These are phyloP conservation scores for Pelagomonas calceolata DNA, from an alignment of 108 stramenopile genomes.

Conservation along the genomic window DNA sequence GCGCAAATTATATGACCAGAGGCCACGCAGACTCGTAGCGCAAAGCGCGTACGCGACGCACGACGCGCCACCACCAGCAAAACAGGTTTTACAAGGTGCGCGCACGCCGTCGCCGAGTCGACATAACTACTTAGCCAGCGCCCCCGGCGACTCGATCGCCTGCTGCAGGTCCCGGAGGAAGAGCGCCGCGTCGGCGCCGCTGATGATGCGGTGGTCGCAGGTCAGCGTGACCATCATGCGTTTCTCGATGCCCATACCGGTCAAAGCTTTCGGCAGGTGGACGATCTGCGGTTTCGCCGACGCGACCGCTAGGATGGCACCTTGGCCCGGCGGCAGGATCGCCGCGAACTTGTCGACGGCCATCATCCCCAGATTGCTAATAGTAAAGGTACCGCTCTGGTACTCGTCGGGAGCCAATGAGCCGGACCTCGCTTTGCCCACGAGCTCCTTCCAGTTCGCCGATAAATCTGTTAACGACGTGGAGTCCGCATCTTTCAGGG, in stretches of 20 bases:
- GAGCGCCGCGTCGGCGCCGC: slow-evolving; percentile 86
- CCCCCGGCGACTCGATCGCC: slow-evolving; percentile 67
- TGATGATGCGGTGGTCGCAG: slow-evolving; percentile 93
- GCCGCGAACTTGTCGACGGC: slow-evolving; percentile 87
- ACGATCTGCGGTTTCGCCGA: slow-evolving; percentile 71
- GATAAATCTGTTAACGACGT: slow-evolving; percentile 74
- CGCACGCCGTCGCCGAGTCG: too few species aligned
- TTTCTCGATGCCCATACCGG: slow-evolving; percentile 80
- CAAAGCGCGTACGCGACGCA: too few species aligned
- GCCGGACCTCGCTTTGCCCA: slow-evolving; percentile 31
- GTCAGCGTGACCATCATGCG: slow-evolving; percentile 94
- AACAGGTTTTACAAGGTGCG: too few species aligned
- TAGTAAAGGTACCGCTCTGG: slow-evolving; percentile 86
- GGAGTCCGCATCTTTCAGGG: slow-evolving; percentile 79
- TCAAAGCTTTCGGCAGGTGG: slow-evolving; percentile 50
- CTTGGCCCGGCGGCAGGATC: slow-evolving; percentile 76
- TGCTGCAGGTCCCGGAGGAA: slow-evolving; percentile 83
- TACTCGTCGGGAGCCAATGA: slow-evolving; percentile 70
- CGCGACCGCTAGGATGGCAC: slow-evolving; percentile 85
- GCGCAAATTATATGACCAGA: too few species aligned
- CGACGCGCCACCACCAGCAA: too few species aligned
- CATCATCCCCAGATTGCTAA: slow-evolving; percentile 97
- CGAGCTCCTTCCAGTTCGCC: slow-evolving; percentile 74
- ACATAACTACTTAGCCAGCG: too few species aligned
- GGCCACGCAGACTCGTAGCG: too few species aligned